Conservation (phyloP, 352 stramenopile genomes). For the Phytopythium kandeliae region DNA sequence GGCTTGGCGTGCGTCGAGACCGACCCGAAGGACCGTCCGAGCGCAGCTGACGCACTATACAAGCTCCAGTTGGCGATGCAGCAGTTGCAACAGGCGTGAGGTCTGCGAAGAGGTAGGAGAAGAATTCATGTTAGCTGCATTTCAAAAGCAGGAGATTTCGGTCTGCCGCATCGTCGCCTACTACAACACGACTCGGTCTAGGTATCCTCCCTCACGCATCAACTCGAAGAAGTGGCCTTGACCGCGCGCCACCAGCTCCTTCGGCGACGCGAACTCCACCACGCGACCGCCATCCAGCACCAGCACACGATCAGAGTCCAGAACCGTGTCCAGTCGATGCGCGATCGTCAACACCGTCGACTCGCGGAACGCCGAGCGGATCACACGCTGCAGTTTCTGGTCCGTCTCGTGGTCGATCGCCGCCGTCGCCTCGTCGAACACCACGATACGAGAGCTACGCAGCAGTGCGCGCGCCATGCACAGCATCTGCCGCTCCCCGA, state of each 20-base stretch:
- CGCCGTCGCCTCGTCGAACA: conserved; percentile 73
- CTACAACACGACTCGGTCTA: too few relatives aligned
- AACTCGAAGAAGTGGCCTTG: conserved; percentile 6
- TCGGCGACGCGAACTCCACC: conserved; percentile 75
- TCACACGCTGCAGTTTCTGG: conserved; percentile 46
- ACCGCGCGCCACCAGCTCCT: too few relatives aligned
- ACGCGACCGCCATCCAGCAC: conserved; percentile 77
- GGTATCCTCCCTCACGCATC: conserved; percentile 5
- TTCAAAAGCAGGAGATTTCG: too few relatives aligned
- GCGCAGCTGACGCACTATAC: conserved; percentile 21
- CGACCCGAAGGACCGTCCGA: conserved; percentile 25
- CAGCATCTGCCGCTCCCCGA: conserved; percentile 92
- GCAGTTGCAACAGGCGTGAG: too few relatives aligned
- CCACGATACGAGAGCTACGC: conserved; percentile 56
- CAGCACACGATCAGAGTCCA: conserved; percentile 82
- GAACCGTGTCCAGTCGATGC: conserved; percentile 86
- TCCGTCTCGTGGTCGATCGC: conserved; percentile 82
- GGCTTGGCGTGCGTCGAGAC: conserved; percentile 28
- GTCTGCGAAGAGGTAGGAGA: too few relatives aligned
- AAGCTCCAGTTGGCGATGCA: too few relatives aligned
- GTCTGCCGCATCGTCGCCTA: too few relatives aligned
- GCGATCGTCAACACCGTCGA: conserved; percentile 91
- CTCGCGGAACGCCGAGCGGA: conserved; percentile 78
- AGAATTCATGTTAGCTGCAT: too few relatives aligned
- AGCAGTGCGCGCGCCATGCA: conserved; percentile 91